These are phyloP conservation scores for Mallotus repandus DNA, from an alignment of 441 rosid species.

Conservation along the genomic window DNA sequence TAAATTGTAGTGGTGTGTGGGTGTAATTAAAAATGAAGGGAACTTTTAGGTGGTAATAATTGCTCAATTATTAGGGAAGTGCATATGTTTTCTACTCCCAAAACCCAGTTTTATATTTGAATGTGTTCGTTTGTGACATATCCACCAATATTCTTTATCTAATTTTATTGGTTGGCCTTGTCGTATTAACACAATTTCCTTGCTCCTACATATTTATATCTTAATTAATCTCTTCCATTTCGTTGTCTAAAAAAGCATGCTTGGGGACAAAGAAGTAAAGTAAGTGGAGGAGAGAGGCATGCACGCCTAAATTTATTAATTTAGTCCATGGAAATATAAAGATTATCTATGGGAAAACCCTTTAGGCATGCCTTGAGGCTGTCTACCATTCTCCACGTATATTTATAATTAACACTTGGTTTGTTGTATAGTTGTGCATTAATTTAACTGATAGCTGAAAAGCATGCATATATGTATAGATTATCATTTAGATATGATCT, in stretches of 20 bases:
- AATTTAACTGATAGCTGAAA: no score
- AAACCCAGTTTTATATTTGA: conserved; percentile 20
- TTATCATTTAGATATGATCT: no score
- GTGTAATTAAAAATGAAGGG: conserved; percentile 15
- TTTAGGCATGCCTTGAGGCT: neutral
- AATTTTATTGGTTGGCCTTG: conserved; percentile 37
- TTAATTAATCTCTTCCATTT: neutral
- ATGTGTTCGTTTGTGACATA: conserved; percentile 14
- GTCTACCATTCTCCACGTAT: neutral
- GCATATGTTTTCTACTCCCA: conserved; percentile 31
- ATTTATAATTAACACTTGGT: neutral
- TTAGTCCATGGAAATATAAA: no score
- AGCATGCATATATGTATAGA: no score
- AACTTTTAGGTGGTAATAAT: conserved; percentile 58
- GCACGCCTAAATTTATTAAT: neutral
- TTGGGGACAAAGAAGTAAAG: neutral
- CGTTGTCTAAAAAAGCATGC: conserved; percentile 4
- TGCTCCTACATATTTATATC: no score
- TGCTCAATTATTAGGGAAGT: conserved; percentile 51
- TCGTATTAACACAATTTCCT: conserved; percentile 28
- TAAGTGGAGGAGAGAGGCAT: no score
- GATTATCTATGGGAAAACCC: neutral
- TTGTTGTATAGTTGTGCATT: no score
- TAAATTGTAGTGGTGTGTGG: neutral
- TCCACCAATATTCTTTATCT: conserved; percentile 22